Evolutionary conservation across 768 basidiomycete species (phyloP).

Genomic region (Termitomyces sp.): DNA sequence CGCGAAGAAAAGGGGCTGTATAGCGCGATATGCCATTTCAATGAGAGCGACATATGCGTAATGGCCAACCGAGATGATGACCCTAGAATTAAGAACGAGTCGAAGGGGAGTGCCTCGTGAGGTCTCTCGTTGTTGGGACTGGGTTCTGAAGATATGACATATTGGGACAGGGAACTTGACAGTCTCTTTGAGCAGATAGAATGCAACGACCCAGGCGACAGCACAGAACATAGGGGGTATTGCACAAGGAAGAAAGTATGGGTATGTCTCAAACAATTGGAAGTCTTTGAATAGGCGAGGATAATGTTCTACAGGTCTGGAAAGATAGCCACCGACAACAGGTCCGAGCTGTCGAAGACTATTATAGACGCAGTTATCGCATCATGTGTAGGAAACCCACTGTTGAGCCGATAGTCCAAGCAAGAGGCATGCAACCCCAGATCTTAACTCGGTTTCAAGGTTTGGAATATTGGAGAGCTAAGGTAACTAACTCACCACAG

Average conservation of each 20-base stretch:
- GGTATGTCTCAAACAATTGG: conserved; percentile 37
- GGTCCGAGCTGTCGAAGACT: conserved; percentile 22
- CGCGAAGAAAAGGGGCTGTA: conserved; percentile 61
- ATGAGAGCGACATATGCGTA: conserved; percentile 48
- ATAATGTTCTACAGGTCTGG: conserved; percentile 40
- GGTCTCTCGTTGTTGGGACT: not conserved
- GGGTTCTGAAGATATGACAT: not conserved
- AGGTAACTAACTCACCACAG: not conserved
- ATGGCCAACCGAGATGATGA: conserved; percentile 47
- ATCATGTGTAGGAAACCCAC: not conserved
- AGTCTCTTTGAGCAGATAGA: conserved; percentile 42
- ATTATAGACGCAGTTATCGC: not conserved
- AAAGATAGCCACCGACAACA: conserved; percentile 45
- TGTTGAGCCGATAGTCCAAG: not conserved
- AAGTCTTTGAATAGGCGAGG: conserved; percentile 31
- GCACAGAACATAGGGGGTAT: conserved; percentile 44
- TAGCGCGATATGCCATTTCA: conserved; percentile 51
- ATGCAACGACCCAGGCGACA: conserved; percentile 36
- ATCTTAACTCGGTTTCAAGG: not conserved
- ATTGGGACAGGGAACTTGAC: conserved; percentile 6
- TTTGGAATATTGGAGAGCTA: not conserved
- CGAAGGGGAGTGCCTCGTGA: conserved; percentile 28
- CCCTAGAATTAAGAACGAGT: conserved; percentile 34
- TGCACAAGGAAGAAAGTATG: conserved; percentile 57
- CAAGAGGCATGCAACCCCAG: conserved; percentile 1